phyloP scores from a whole-genome alignment of 2,329 filamentous ascomycete genomes.

The Didymella lethalis region DNA sequence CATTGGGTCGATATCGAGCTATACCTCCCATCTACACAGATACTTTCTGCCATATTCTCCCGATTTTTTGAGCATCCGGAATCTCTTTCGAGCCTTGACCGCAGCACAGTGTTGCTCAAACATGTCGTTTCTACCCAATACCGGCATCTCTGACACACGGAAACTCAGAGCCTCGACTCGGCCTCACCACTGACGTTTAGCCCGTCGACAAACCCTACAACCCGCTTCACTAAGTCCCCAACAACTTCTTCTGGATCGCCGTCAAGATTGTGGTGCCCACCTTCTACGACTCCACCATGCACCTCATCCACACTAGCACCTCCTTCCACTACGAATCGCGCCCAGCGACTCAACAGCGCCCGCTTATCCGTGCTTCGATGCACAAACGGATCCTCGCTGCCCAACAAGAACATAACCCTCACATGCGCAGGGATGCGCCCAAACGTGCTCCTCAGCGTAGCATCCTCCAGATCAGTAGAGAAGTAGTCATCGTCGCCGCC shows the following conservation, averaged over 20 bases:
- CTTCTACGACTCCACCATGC: conserved; percentile 58
- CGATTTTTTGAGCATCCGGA: neutral
- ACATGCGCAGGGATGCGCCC: conserved; percentile 60
- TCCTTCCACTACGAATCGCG: conserved; percentile 52
- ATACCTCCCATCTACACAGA: neutral
- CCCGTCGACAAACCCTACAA: conserved; percentile 58
- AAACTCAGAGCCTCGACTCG: conserved; percentile 6
- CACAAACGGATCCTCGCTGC: conserved; percentile 71
- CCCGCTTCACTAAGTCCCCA: conserved; percentile 59
- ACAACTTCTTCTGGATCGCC: conserved; percentile 58
- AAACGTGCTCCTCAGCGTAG: conserved; percentile 70
- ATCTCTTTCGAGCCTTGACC: neutral
- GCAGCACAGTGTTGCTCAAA: neutral
- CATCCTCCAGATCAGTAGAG: conserved; percentile 74
- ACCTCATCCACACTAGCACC: conserved; percentile 59
- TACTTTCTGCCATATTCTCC: neutral
- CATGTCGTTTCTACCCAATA: neutral
- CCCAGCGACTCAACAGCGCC: conserved; percentile 66
- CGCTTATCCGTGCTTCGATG: conserved; percentile 66
- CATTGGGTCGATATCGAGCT: neutral
- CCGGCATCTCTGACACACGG: neutral
- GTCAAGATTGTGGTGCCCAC: conserved; percentile 62
- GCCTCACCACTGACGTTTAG: conserved; percentile 19
- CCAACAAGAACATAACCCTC: conserved; percentile 71
- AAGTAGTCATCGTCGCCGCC: conserved; percentile 86